A percentile compares a stretch with the other conserved stretches of the same genome.
Conservation (phyloP, 768 basidiomycete genomes). For the Rhodotorula taiwanensis region DNA sequence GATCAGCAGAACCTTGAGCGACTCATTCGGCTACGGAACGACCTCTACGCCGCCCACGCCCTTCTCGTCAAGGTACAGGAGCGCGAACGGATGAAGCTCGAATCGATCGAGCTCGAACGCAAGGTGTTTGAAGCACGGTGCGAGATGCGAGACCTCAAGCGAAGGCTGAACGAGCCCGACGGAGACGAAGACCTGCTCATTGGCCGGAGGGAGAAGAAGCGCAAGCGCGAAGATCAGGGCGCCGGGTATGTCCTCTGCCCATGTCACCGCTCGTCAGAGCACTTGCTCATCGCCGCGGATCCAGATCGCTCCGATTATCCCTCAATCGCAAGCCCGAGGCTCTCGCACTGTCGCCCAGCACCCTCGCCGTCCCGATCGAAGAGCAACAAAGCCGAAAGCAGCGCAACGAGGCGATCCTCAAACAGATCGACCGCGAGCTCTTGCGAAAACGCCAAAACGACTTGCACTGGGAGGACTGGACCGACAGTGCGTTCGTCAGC, state of each 20-base stretch:
- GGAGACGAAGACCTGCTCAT: constrained; percentile 47
- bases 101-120: constrained; percentile 55
- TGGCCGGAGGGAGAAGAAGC: constrained; percentile 38
- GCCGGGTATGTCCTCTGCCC: constrained; percentile 21
- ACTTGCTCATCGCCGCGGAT: constrained; percentile 29
- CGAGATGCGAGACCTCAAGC: constrained; percentile 68
- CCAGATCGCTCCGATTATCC: constrained; percentile 63
- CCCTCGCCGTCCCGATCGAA: constrained; percentile 50
- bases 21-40: constrained; percentile 68
- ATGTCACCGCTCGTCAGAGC: not conserved
- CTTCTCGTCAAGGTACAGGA: constrained; percentile 62
- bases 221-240: constrained; percentile 29
- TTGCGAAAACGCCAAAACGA: constrained; percentile 64
- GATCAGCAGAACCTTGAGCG: constrained; percentile 86
- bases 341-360: constrained; percentile 12
- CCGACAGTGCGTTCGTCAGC: constrained; percentile 75
- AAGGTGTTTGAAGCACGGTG: constrained; percentile 73
- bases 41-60: constrained; percentile 65
- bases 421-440: constrained; percentile 59
- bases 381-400: constrained; percentile 49
- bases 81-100: constrained; percentile 72
- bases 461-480: constrained; percentile 74
- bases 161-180: constrained; percentile 52
- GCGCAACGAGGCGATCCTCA: constrained; percentile 56
- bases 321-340: constrained; percentile 46